Evolutionary conservation across 208 protist species (phyloP).

Genomic region (Naegleria fowleri): DNA sequence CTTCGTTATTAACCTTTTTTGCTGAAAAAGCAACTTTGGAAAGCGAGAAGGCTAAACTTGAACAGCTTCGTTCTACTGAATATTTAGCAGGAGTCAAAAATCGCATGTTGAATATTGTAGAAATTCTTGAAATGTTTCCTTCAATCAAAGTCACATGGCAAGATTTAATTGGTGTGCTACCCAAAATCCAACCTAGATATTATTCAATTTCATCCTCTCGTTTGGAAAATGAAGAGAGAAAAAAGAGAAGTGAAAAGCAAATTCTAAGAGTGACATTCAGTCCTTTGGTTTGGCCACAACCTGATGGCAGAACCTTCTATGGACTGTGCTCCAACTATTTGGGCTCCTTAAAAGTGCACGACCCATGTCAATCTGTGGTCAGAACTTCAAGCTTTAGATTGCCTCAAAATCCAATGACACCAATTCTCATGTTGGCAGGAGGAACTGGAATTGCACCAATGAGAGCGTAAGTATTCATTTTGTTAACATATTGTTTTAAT

Average conservation of each 20-base stretch:
- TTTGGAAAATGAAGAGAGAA: constrained; percentile 6
- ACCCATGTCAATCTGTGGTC: constrained; percentile 36
- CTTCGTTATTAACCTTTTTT: background rate
- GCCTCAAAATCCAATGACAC: constrained; percentile 63
- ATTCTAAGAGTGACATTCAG: background rate
- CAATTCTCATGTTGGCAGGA: constrained; percentile 84
- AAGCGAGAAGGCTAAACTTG: background rate
- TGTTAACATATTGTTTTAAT: no score
- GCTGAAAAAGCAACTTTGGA: background rate
- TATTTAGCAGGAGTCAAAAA: background rate
- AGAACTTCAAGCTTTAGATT: constrained; percentile 83
- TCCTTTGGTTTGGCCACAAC: background rate
- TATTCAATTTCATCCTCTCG: constrained; percentile 77
- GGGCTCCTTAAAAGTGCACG: background rate
- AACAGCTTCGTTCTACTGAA: background rate
- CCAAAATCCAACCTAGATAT: constrained; percentile 63
- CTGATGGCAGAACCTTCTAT: background rate
- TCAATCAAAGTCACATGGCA: constrained; percentile 43
- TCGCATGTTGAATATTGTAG: background rate
- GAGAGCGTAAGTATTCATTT: background rate
- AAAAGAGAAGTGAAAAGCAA: background rate
- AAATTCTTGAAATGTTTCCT: constrained; percentile 35
- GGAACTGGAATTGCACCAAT: background rate
- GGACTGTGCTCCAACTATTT: background rate
- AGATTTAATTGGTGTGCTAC: constrained; percentile 61